Percentiles rank a stretch among this genome's conserved stretches.
phyloP scores from a whole-genome alignment of 1,139 yeast genomes.

The Suhomyces terraborum region DNA sequence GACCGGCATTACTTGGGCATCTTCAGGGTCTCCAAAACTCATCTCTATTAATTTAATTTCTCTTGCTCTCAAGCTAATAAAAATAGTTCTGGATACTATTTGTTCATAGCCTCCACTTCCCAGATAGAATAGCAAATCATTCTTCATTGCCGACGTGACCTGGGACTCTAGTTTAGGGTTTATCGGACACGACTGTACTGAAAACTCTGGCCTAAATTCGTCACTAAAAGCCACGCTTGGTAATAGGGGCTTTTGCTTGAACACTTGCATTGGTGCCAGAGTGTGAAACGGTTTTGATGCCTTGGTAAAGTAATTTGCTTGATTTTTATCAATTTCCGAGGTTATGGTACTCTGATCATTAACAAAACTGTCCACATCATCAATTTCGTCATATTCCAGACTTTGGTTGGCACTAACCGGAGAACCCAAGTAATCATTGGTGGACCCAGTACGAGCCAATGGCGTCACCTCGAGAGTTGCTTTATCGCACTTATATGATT shows the following conservation, averaged over 20 bases:
- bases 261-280: conserved; percentile 1
- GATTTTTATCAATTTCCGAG: background rate
- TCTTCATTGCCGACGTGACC: conserved; percentile 55
- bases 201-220: conserved; percentile 55
- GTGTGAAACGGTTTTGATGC: background rate
- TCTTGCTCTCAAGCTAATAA: conserved; percentile 55
- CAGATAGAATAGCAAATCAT: conserved; percentile 50
- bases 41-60: conserved; percentile 57
- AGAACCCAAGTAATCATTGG: background rate
- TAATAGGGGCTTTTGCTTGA: conserved; percentile 19
- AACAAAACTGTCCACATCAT: conserved; percentile 11
- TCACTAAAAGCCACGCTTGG: conserved; percentile 53
- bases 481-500: background rate
- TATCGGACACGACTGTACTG: conserved; percentile 51
- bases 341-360: conserved; percentile 16
- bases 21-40: conserved; percentile 21
- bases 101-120: conserved; percentile 37
- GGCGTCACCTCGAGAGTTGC: conserved; percentile 10
- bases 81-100: conserved; percentile 40
- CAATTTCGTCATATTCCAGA: conserved; percentile 11
- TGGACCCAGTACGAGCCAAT: conserved; percentile 5
- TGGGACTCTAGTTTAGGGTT: conserved; percentile 55
- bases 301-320: background rate
- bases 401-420: background rate
- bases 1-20: background rate